A percentile compares a stretch with the other conserved stretches of the same genome.
Conservation (phyloP, 2,329 filamentous ascomycete genomes). For the Paraconiothyrium sp. region DNA sequence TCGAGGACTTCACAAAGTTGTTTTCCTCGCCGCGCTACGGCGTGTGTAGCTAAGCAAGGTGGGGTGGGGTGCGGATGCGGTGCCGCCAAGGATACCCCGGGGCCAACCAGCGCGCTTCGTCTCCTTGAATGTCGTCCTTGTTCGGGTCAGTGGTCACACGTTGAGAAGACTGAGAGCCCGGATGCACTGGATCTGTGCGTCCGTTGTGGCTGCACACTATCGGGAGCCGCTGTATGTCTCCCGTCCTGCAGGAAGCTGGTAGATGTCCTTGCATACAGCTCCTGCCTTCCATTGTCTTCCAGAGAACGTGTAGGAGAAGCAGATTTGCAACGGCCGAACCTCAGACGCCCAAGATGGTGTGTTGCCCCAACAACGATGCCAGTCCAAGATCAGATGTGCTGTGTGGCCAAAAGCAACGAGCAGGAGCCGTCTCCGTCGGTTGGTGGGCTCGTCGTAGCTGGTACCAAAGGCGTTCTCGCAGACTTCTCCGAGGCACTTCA, state of each 20-base stretch:
- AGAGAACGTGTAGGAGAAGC: neutral
- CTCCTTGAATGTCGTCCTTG: neutral
- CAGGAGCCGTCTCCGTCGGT: neutral
- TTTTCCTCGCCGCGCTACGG: slow-evolving; percentile 14
- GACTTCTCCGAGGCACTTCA: neutral
- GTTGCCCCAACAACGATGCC: neutral
- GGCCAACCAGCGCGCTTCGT: slow-evolving; percentile 19
- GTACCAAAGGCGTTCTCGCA: slow-evolving; percentile 1
- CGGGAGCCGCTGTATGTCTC: slow-evolving; percentile 21
- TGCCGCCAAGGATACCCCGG: slow-evolving; percentile 19
- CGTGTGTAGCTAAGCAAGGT: slow-evolving; percentile 29
- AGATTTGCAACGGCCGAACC: neutral
- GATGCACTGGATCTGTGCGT: slow-evolving; percentile 29
- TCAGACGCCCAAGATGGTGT: neutral
- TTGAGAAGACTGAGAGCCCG: slow-evolving; percentile 27
- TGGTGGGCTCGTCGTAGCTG: slow-evolving; percentile 1
- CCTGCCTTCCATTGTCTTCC: neutral
- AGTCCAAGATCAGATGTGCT: slow-evolving; percentile 13
- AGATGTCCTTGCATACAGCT: neutral
- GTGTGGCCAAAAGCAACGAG: neutral
- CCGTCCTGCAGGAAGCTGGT: slow-evolving; percentile 7
- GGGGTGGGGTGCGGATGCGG: slow-evolving; percentile 29
- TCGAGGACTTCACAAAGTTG: slow-evolving; percentile 15
- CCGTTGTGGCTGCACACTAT: slow-evolving; percentile 26
- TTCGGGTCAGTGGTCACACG: slow-evolving; percentile 31